Conservation (phyloP, 2,329 filamentous ascomycete genomes). For the Colletotrichum cereale region DNA sequence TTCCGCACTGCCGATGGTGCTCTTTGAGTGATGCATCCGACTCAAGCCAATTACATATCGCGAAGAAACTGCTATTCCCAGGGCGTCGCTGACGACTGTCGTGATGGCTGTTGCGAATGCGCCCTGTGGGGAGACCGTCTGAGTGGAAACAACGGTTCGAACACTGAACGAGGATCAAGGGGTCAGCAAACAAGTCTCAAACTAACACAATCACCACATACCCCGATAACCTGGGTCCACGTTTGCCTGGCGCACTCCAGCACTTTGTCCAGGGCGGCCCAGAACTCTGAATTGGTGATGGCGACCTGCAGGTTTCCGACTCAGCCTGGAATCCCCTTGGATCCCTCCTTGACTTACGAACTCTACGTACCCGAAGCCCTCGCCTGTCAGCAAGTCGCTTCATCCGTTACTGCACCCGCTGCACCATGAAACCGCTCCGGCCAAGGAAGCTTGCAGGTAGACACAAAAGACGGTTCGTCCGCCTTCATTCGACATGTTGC, state of each 20-base stretch:
- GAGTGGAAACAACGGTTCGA: slow-evolving; percentile 18
- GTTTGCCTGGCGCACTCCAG: slow-evolving; percentile 28
- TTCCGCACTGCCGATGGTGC: slow-evolving; percentile 2
- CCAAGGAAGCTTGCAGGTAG: background rate
- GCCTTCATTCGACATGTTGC: background rate
- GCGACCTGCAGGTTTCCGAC: slow-evolving; percentile 17
- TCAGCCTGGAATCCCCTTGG: slow-evolving; percentile 35
- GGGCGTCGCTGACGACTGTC: background rate
- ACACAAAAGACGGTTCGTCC: background rate
- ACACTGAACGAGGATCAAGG: slow-evolving; percentile 33
- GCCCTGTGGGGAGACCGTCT: slow-evolving; percentile 6
- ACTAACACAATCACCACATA: slow-evolving; percentile 20
- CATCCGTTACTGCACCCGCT: background rate
- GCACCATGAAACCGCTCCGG: slow-evolving; percentile 14
- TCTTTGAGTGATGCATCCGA: slow-evolving; percentile 1
- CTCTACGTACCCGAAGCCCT: slow-evolving; percentile 11
- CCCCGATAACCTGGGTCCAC: slow-evolving; percentile 16
- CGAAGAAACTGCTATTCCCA: background rate
- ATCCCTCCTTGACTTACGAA: slow-evolving; percentile 1
- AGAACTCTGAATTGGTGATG: slow-evolving; percentile 38
- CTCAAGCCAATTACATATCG: background rate
- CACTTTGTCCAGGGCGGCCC: slow-evolving; percentile 29
- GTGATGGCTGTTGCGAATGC: slow-evolving; percentile 12
- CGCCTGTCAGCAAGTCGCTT: slow-evolving; percentile 11
- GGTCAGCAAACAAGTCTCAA: slow-evolving; percentile 16